These are phyloP conservation scores for Geosmithia putterillii DNA, from an alignment of 2,329 filamentous ascomycete species.

Conservation along the genomic window DNA sequence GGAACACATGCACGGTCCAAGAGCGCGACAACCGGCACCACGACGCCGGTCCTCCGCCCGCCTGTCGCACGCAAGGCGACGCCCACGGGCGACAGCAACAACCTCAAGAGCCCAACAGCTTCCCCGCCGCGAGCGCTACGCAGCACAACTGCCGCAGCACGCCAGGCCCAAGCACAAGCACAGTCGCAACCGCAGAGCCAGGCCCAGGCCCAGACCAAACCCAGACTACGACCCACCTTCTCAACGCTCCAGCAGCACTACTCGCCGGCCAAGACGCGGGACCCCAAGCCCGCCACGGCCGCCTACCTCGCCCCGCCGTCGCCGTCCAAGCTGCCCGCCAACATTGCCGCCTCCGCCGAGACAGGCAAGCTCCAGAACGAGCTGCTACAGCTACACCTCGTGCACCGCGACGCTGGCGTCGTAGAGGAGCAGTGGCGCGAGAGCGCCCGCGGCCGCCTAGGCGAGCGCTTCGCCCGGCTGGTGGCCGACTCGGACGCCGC, in stretches of 20 bases:
- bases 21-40: slow-evolving; percentile 14
- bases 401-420: slow-evolving; percentile 41
- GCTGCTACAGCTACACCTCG: slow-evolving; percentile 50
- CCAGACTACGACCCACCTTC: slow-evolving; percentile 41
- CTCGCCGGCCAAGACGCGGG: slow-evolving; percentile 47
- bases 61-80: slow-evolving; percentile 11
- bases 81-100: too few species aligned
- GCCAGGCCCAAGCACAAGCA: not conserved
- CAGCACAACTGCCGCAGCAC: not conserved
- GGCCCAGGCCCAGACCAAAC: slow-evolving; percentile 8
- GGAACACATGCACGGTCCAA: slow-evolving; percentile 19
- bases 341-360: slow-evolving; percentile 45
- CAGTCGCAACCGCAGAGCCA: slow-evolving; percentile 4
- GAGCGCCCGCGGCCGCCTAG: slow-evolving; percentile 39
- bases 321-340: slow-evolving; percentile 48
- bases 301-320: slow-evolving; percentile 46
- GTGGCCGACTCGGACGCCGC: slow-evolving; percentile 20
- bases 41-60: slow-evolving; percentile 15
- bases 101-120: too few species aligned
- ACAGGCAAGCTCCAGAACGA: slow-evolving; percentile 49
- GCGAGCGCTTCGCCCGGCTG: slow-evolving; percentile 28
- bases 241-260: slow-evolving; percentile 55
- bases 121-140: too few species aligned
- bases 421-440: slow-evolving; percentile 38
- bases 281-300: slow-evolving; percentile 49